Base-by-base conservation (phyloP, 2,329 filamentous ascomycete species). In the Dothiorella sarmentorum region DNA sequence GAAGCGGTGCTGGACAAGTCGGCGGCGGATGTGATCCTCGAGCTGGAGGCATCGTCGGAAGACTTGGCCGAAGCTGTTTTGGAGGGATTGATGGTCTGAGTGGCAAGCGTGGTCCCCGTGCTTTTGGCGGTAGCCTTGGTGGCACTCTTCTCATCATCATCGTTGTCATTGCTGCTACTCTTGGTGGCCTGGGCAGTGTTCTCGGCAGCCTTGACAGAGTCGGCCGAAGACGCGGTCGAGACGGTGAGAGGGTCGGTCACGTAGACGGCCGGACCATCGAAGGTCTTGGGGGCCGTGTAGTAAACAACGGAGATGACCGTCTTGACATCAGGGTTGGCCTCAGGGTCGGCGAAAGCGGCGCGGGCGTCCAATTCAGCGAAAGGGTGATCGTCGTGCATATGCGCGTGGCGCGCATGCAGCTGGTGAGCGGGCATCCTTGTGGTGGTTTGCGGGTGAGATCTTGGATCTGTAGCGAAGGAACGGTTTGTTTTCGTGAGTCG, bases 231-330 rank as follows among this genome's bases (percentile, higher is more conserved):
- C n/a, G 35, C 44, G 17, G 59, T 42, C 17, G 51, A 33, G 9
- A 47, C 29, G 13, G 60, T 56, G 15, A 62, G 51, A 13, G 56
- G 37, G 51, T 67, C 60, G 35, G 69, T 69, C 29, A 70, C 56
- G 60, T 63, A 69, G 31, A 65, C 61, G 20, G 69, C 70, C 2
- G 74, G 72, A 24, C 80, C 81, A 15, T 73, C 70, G 63, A 83
- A 85, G 37, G 82, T 83, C 56, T 78, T 74, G 20, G 75, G 64
- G 27, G 78, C 73, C 0, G 82, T 84, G 44, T 82, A 74, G 67
- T 83, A 81, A 40, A 84, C 75, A 38, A 80, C 69, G 0, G 72
- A 71, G 10, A 77, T 67, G 49, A 76, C 65, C 2, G 74, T 77
- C 17, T 64, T 65, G 61, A 65, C 42, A 43, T 63, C 60, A 15